Evolutionary conservation across 805 yeast genomes (phyloP), one percentile per base, ranked within the genome.

Genomic region (Metschnikowia picachoensis): DNA sequence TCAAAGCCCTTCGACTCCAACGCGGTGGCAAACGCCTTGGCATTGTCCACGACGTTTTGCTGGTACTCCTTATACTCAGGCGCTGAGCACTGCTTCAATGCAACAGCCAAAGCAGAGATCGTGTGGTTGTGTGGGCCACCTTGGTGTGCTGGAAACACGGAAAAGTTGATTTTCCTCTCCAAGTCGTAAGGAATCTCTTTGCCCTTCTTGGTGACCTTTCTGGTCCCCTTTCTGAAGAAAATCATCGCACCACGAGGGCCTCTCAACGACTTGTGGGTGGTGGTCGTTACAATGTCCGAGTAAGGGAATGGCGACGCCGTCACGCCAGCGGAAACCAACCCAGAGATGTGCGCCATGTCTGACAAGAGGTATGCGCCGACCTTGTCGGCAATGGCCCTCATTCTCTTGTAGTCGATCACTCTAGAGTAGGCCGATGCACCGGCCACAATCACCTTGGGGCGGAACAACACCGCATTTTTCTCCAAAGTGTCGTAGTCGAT

Each of bases 51-150:
- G 28, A 92, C 96, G 57, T 80, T 79, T 62, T 79, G 70, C 73
- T 92, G 98, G 74, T 92, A 92, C 60, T 80, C 77, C 66, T 79
- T 85, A 75, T 83, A 92, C 67, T 88, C 97, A 33, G 96, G 95
- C 39, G 92, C 77, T 43, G 80, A 74, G 47, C 96, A 91, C 76
- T 92, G 98, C 65, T 88, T 88, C 61, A 92, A 79, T 33, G 98
- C 98, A 47, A 90, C 92, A 30, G 98, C 95, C 59, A 92, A 77
- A 16, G 98, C 98, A 53, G 96, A 82, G 62, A 92, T 92, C 59
- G 98, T 92, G 72, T 92, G 97, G 76, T 92, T 92, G 72, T 92
- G 98, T 57, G 99, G 99, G 64, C 99, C 99, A 76, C 99, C 99
- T 77, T 92, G 99, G 70, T 92, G 98, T 55, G 95, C 98, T 58